Base-by-base conservation (phyloP, 1,139 yeast genomes). In the Hyphopichia buzzinii region DNA sequence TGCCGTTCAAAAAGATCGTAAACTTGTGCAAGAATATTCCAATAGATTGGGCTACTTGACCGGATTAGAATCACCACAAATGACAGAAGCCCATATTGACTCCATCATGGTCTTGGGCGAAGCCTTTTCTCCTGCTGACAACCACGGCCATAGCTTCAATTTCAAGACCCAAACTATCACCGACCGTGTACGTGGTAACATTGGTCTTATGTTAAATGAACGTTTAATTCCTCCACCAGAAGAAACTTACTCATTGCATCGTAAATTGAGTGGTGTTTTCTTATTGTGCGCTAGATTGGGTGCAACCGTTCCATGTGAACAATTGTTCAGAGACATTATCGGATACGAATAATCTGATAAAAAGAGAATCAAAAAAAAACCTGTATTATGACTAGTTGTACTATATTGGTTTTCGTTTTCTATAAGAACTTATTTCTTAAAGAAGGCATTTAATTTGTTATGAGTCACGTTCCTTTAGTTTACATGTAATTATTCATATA, bases 161-260 rank as follows among this genome's bases (percentile, higher is more conserved):
- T 92, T 92, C 62, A 67, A 77, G 26, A 65, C 78, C 42, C 98
- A 94, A 61, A 90, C 96, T 10, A 90, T 92, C 30, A 89, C 97
- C 6, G 96, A 88, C 48, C 77, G 98, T 49, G 96, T 90, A 21
- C 77, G 95, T 48, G 82, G 76, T 2, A 88, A 89, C 50, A 86
- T 92, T 48, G 81, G 89, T 3, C 67, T 89, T 35, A 90, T 92
- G 98, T 73, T 92, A 47, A 78, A 83, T 44, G 96, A 94, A 60
- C 78, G 99, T 48, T 70, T 92, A 43, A 79, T 96, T 4, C 97
- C 98, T 4, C 99, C 98, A 4, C 99, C 99, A 3, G 97, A 92
- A 57, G 98, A 92, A 59, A 92, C 98, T 0, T 92, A 92, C 58
- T 86, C 96, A 7, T 70, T 94, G 50, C 98, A 92, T 59, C 75